Evolutionary conservation across 495 filamentous ascomycete species (phyloP).

Genomic region (Umbilicaria muhlenbergii): DNA sequence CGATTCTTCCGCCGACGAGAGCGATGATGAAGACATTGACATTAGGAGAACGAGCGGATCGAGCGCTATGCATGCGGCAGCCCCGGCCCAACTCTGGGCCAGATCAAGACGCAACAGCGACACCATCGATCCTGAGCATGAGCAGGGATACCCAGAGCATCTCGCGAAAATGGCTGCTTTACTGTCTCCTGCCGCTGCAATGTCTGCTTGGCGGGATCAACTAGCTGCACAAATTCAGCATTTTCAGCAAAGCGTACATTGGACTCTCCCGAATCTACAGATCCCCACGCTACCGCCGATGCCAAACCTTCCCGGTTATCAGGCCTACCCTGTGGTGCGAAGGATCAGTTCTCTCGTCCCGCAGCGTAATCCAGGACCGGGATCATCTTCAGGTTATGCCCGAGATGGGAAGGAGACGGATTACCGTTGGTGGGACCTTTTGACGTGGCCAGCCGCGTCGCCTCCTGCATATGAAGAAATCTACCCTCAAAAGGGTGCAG

Average conservation of each 20-base stretch:
- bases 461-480: conserved; percentile 76
- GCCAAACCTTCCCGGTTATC: conserved; percentile 54
- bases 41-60: conserved; percentile 17
- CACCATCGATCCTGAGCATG: conserved; percentile 11
- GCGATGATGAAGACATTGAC: conserved; percentile 24
- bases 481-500: conserved; percentile 40
- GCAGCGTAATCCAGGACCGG: conserved; percentile 29
- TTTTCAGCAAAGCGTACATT: conserved; percentile 54
- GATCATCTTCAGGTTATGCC: conserved; percentile 23
- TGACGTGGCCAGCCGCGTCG: conserved; percentile 32
- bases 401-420: conserved; percentile 35
- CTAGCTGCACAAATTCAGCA: conserved; percentile 65
- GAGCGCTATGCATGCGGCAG: conserved; percentile 22
- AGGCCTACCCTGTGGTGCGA: conserved; percentile 55
- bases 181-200: conserved; percentile 42
- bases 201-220: conserved; percentile 62
- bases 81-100: conserved; percentile 25
- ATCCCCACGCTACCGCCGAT: conserved; percentile 42
- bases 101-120: conserved; percentile 22
- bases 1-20: conserved; percentile 32
- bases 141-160: conserved; percentile 11
- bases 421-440: conserved; percentile 54
- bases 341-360: conserved; percentile 62
- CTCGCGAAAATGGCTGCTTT: conserved; percentile 14
- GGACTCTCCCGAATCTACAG: conserved; percentile 51